A percentile compares a stretch with the other conserved stretches of the same genome.
Conservation (phyloP, 2,329 filamentous ascomycete genomes). For the Zymoseptoria pseudotritici region DNA sequence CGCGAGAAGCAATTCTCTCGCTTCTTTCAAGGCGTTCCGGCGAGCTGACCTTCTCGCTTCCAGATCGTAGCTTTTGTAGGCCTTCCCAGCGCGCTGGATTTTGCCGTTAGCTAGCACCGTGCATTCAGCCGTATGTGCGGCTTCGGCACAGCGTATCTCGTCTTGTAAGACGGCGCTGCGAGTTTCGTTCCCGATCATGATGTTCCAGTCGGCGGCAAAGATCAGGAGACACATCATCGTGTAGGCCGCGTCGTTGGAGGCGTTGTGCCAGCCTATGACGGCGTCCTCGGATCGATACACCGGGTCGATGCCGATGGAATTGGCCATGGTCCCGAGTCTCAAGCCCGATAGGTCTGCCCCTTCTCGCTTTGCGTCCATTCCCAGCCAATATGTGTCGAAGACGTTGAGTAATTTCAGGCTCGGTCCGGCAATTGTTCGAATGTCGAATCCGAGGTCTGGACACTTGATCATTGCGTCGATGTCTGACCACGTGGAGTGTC, state of each 20-base stretch:
- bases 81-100: neutral
- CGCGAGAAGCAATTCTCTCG: too few species aligned
- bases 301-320: constrained; percentile 57
- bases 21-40: too few species aligned
- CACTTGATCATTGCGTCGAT: constrained; percentile 54
- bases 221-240: constrained; percentile 22
- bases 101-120: neutral
- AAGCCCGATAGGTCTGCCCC: neutral
- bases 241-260: constrained; percentile 28
- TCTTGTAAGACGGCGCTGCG: neutral
- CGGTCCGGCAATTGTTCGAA: neutral
- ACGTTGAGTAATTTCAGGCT: constrained; percentile 42
- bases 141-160: neutral
- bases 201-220: constrained; percentile 8
- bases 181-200: neutral
- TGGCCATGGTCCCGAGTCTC: constrained; percentile 23
- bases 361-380: constrained; percentile 1
- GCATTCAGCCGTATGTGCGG: neutral
- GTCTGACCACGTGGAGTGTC: constrained; percentile 59
- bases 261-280: constrained; percentile 42
- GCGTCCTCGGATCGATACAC: constrained; percentile 22
- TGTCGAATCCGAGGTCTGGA: constrained; percentile 30
- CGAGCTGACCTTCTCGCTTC: too few species aligned
- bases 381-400: constrained; percentile 42
- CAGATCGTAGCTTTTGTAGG: too few species aligned